Evolutionary conservation across 2,329 filamentous ascomycete species (phyloP).

Genomic region (Thielaviopsis ethacetica): DNA sequence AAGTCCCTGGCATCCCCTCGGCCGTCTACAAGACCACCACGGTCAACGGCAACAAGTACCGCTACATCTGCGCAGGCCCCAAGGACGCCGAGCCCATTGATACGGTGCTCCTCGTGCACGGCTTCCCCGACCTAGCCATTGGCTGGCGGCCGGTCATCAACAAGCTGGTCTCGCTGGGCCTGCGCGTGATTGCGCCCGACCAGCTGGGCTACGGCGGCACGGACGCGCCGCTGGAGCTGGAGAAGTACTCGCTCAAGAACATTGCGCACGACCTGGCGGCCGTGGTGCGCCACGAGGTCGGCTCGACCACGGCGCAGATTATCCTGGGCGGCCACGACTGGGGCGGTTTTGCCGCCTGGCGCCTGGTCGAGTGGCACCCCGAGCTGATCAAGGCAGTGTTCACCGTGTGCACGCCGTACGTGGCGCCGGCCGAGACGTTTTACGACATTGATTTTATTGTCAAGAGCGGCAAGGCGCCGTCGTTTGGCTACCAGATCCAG

Average conservation of each 20-base stretch:
- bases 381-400: constrained; percentile 59
- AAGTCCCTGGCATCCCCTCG: constrained; percentile 22
- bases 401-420: constrained; percentile 64
- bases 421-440: constrained; percentile 34
- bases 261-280: constrained; percentile 60
- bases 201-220: constrained; percentile 76
- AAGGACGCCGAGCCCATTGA: constrained; percentile 27
- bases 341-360: constrained; percentile 67
- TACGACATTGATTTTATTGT: constrained; percentile 44
- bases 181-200: constrained; percentile 71
- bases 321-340: constrained; percentile 88
- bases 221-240: constrained; percentile 44
- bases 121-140: constrained; percentile 68
- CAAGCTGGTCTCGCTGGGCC: constrained; percentile 49
- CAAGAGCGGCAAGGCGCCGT: constrained; percentile 35
- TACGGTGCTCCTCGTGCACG: constrained; percentile 46
- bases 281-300: constrained; percentile 41
- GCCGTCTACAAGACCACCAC: constrained; percentile 23
- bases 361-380: constrained; percentile 57
- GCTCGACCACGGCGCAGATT: constrained; percentile 33
- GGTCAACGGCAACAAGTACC: constrained; percentile 43
- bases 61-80: constrained; percentile 38
- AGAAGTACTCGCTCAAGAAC: constrained; percentile 54
- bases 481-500: constrained; percentile 75
- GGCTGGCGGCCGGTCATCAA: constrained; percentile 89